Percentiles rank a stretch among this genome's conserved stretches.
Conservation (phyloP, 2,329 filamentous ascomycete genomes). For the Blastomyces silverae region DNA sequence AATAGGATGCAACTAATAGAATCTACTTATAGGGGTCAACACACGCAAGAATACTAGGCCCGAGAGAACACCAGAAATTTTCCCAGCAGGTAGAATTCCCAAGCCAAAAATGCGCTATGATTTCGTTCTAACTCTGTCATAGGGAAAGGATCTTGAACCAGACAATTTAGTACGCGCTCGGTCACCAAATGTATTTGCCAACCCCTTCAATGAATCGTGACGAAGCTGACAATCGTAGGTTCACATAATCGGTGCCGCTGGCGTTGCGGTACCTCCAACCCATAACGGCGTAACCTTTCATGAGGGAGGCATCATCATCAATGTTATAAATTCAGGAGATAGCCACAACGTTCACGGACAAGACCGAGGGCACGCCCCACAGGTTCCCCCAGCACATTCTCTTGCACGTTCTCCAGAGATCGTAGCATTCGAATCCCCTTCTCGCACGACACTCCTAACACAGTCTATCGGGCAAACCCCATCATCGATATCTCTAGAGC, state of each 20-base stretch:
- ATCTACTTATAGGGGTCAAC: neutral
- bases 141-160: slow-evolving; percentile 1
- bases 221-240: slow-evolving; percentile 6
- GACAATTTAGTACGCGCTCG: neutral
- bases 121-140: slow-evolving; percentile 4
- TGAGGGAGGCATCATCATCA: neutral
- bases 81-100: neutral
- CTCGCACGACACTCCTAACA: neutral
- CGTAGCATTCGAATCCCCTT: neutral
- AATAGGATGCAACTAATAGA: neutral
- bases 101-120: neutral
- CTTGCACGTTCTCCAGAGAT: neutral
- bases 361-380: neutral
- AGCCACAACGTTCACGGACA: neutral
- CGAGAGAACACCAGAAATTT: neutral
- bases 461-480: neutral
- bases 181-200: slow-evolving; percentile 5
- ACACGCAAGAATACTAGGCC: slow-evolving; percentile 1
- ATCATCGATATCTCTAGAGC: neutral
- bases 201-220: neutral
- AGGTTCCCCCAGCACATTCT: neutral
- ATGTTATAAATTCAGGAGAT: neutral
- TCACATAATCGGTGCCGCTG: neutral
- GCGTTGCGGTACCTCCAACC: neutral
- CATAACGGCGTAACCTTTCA: neutral